Conservation (phyloP, 2,329 filamentous ascomycete species). For the Fusarium stilboides region DNA sequence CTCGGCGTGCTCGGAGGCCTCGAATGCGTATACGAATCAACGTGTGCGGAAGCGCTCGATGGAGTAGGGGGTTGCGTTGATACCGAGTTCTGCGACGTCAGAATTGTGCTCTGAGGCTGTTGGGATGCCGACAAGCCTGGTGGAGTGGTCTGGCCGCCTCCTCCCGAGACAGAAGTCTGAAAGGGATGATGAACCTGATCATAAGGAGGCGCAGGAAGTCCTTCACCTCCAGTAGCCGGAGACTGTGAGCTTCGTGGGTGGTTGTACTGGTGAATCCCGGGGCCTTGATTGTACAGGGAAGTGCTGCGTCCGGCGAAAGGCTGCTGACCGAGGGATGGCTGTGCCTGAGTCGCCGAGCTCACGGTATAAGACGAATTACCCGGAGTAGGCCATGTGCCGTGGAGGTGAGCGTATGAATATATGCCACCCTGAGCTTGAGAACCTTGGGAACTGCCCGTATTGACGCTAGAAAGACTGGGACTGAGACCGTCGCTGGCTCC, state of each 20-base stretch:
- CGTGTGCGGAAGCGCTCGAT: conserved; percentile 68
- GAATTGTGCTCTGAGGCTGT: conserved; percentile 44
- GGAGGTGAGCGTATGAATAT: conserved; percentile 68
- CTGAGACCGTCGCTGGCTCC: conserved; percentile 74
- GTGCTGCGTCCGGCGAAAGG: conserved; percentile 50
- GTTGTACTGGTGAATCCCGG: conserved; percentile 60
- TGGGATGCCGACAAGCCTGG: conserved; percentile 52
- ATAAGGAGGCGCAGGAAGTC: conserved; percentile 77
- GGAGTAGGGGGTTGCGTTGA: conserved; percentile 63
- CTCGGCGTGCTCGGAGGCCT: conserved; percentile 71
- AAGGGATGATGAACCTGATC: conserved; percentile 77
- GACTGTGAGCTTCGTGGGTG: conserved; percentile 56
- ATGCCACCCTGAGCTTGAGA: conserved; percentile 68
- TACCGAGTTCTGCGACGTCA: conserved; percentile 48
- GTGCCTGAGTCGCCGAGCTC: conserved; percentile 59
- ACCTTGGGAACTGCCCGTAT: conserved; percentile 71
- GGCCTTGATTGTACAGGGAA: conserved; percentile 64
- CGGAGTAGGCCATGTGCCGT: conserved; percentile 73
- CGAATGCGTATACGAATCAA: conserved; percentile 68
- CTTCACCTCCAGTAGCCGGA: conserved; percentile 71
- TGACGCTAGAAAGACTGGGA: conserved; percentile 73
- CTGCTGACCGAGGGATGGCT: conserved; percentile 50
- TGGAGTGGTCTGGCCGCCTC: conserved; percentile 56
- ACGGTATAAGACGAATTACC: conserved; percentile 66
- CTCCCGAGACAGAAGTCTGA: conserved; percentile 69